Conservation (phyloP, 1,284 basidiomycete genomes). For the Exobasidium cylindrosporum region DNA sequence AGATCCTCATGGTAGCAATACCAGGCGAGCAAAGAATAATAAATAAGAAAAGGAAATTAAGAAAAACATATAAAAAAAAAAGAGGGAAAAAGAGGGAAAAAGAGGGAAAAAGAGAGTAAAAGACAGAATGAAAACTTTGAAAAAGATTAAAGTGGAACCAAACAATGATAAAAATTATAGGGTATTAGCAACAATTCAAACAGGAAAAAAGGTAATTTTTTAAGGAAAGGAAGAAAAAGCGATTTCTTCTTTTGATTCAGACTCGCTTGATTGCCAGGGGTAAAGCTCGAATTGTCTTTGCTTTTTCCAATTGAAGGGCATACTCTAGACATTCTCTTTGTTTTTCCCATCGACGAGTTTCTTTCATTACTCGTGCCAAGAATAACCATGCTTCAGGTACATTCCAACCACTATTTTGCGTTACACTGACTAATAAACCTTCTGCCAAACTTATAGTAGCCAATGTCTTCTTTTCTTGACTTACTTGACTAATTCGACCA, state of each 20-base stretch:
- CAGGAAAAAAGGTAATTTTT: not conserved
- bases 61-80: not conserved
- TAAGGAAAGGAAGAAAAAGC: not conserved
- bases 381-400: constrained; percentile 50
- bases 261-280: not conserved
- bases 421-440: constrained; percentile 41
- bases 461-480: constrained; percentile 20
- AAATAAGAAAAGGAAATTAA: not conserved
- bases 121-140: too few species aligned
- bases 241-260: not conserved
- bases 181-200: too few species aligned
- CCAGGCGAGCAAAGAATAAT: too few species aligned
- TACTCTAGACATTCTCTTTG: constrained; percentile 43
- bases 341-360: constrained; percentile 24
- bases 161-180: not conserved
- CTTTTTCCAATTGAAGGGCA: constrained; percentile 39
- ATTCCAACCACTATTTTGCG: constrained; percentile 40
- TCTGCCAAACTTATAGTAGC: constrained; percentile 46
- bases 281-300: not conserved
- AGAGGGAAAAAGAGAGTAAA: too few species aligned
- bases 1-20: not conserved
- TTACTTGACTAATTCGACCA: constrained; percentile 20
- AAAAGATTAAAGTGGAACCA: not conserved
- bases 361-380: constrained; percentile 36
- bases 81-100: too few species aligned